Percentiles rank a stretch among this genome's conserved stretches.
Conservation (phyloP, 768 basidiomycete genomes). For the Mycena floridula region DNA sequence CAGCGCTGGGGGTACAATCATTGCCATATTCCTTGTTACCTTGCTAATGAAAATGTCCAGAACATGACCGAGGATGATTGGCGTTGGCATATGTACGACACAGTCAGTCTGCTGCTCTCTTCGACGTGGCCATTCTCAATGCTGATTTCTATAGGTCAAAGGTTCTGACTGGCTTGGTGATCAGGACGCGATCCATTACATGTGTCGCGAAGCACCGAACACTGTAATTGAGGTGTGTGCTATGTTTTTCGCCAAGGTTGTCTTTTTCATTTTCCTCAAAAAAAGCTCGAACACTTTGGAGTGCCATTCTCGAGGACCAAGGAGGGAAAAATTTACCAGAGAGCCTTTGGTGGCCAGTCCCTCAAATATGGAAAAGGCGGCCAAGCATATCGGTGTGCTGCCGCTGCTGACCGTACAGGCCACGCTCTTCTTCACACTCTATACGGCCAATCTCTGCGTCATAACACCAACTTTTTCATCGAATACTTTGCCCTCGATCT, state of each 20-base stretch:
- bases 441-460: constrained; percentile 97
- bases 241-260: not conserved
- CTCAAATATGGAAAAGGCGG: constrained; percentile 97
- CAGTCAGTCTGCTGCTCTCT: constrained; percentile 43
- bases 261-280: too few relatives aligned
- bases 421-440: constrained; percentile 98
- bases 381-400: constrained; percentile 98
- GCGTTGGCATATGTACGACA: constrained; percentile 99
- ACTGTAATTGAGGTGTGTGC: constrained; percentile 81
- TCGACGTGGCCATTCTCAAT: constrained; percentile 7
- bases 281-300: constrained; percentile 96
- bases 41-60: constrained; percentile 26
- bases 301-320: constrained; percentile 98
- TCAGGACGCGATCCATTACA: constrained; percentile 99
- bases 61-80: constrained; percentile 99
- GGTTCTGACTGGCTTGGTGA: constrained; percentile 99
- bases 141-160: constrained; percentile 67
- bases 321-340: constrained; percentile 99
- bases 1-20: constrained; percentile 78
- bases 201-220: constrained; percentile 95
- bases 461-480: constrained; percentile 99
- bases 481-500: constrained; percentile 99
- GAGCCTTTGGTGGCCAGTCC: constrained; percentile 98
- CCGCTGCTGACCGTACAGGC: constrained; percentile 97
- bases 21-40: constrained; percentile 1